phyloP scores from a whole-genome alignment of 176 grass and related monocot genomes.

The Rhynchospora breviuscula region DNA sequence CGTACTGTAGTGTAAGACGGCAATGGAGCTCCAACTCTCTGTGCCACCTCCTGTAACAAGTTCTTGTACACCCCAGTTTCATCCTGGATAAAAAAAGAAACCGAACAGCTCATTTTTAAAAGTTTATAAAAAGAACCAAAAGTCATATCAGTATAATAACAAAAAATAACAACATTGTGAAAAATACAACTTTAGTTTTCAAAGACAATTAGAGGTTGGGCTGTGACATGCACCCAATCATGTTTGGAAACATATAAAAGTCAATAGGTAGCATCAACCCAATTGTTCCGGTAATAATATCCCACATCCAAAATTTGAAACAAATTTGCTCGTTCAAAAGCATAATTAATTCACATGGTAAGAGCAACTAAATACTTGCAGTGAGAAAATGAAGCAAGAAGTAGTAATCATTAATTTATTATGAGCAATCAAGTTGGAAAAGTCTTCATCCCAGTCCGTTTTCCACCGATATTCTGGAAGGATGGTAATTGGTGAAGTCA shows the following conservation, averaged over 20 bases:
- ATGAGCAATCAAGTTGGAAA: neutral
- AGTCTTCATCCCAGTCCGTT: neutral
- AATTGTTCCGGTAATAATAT: neutral
- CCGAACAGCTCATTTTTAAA: neutral
- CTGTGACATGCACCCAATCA: neutral
- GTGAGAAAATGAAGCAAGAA: neutral
- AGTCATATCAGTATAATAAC: neutral
- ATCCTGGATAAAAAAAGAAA: constrained; percentile 43
- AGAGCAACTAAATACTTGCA: neutral
- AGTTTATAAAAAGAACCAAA: neutral
- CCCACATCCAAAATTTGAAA: neutral
- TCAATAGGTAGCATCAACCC: neutral
- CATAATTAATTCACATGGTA: neutral
- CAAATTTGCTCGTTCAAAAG: neutral
- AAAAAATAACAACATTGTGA: neutral
- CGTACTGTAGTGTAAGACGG: constrained; percentile 76
- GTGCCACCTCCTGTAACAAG: constrained; percentile 89
- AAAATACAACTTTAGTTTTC: neutral
- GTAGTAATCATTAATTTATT: neutral
- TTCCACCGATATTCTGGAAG: neutral
- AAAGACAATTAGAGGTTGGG: neutral
- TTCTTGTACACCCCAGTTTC: constrained; percentile 99
- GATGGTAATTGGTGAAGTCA: neutral
- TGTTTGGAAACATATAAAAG: neutral
- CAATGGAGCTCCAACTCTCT: constrained; percentile 84